Base-by-base conservation (phyloP, 352 stramenopile species). In the Globisporangium carolinianum region DNA sequence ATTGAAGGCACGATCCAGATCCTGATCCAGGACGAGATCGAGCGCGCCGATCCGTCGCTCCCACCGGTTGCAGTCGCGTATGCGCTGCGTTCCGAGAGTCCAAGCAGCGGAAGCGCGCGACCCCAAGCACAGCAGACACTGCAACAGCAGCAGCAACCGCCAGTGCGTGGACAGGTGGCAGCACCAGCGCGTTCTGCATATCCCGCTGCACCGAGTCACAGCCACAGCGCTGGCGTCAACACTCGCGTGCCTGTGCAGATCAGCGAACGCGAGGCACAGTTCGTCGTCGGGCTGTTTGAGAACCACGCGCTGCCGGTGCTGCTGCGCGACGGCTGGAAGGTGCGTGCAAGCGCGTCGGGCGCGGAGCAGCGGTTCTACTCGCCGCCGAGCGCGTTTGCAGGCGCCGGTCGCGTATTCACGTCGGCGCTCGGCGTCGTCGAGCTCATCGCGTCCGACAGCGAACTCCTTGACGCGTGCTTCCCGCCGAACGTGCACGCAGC, bases 1-100 rank as follows among this genome's bases (percentile, higher is more conserved):
- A 70, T 91, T 7, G 82, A 94, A 39, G 73, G 67, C 41, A 94
- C 84, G 15, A 74, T 94, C 63, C 71, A 94, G 65, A 87, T 94
- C 55, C 61, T 94, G 66, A 90, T 92, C 55, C 78, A 94, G 58
- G 73, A 91, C 58, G 82, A 94, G 57, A 89, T 91, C n/a, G 84
- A 94, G 60, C 82, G 76, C 5, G 76, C 75, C 1, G 78, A 89
- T 49, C 76, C 77, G n/a, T 61, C 80, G 32, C 68, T 85, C 14
- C 62, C 69, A 7, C 71, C 75, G 2, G 60, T 73, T 4, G 42
- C 69, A 0, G 51, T 15, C 1, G 38, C 45, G 7, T 50, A 51
- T 8, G 39, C 39, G 39, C 57, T 58, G 24, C 50, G 8, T 11
- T 47, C 57, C 0, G 59, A 66, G 18, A 75, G 61, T 35, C 69